These are phyloP conservation scores for Raphanus raphanistrum DNA, from an alignment of 345 rosid species.

Conservation along the genomic window DNA sequence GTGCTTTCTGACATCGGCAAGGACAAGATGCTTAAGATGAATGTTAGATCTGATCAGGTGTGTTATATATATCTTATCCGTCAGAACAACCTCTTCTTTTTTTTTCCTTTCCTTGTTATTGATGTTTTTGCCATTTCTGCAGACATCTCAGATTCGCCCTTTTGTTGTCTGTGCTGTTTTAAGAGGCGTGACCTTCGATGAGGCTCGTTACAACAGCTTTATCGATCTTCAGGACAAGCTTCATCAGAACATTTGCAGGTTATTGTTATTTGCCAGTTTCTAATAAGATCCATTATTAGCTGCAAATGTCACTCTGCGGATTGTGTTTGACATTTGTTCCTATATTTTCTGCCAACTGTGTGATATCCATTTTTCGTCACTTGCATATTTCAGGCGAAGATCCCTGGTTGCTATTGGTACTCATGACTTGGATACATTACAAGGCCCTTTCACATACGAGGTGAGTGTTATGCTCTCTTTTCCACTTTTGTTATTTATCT, in stretches of 20 bases:
- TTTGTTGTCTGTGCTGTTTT: slow-evolving; percentile 83
- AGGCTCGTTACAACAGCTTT: slow-evolving; percentile 89
- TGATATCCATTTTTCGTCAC: neutral
- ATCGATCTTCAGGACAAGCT: slow-evolving; percentile 97
- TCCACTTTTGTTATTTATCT: neutral
- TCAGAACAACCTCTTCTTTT: neutral
- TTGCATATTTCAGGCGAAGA: slow-evolving; percentile 62
- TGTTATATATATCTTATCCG: neutral
- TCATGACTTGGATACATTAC: slow-evolving; percentile 87
- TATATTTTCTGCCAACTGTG: neutral
- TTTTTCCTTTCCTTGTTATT: neutral
- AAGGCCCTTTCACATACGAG: slow-evolving; percentile 95
- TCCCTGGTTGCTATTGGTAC: slow-evolving; percentile 92
- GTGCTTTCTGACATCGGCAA: slow-evolving; percentile 46
- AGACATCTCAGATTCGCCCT: slow-evolving; percentile 77
- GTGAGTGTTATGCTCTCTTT: slow-evolving; percentile 33
- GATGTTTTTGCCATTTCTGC: slow-evolving; percentile 13
- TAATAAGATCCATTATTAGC: neutral
- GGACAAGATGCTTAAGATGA: slow-evolving; percentile 61
- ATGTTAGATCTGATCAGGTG: slow-evolving; percentile 69
- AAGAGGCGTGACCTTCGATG: slow-evolving; percentile 76
- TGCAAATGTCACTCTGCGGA: neutral
- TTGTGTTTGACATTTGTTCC: neutral
- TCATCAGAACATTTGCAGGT: slow-evolving; percentile 95
- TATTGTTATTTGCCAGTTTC: neutral